Percentiles rank a stretch among this genome's conserved stretches.
phyloP scores from a whole-genome alignment of 768 basidiomycete species.

The Psilocybe tampanensis region DNA sequence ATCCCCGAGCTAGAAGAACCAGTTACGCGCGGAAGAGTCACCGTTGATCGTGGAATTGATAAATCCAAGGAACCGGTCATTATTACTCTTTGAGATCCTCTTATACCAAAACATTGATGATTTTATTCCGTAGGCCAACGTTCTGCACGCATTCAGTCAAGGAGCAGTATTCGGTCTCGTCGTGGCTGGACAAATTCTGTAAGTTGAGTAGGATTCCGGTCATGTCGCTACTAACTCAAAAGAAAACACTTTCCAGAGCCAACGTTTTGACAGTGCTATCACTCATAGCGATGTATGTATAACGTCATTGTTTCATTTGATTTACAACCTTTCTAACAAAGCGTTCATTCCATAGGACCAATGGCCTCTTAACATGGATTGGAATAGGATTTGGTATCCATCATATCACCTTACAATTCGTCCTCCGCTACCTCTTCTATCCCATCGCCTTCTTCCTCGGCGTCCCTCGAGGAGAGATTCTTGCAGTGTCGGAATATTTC shows the following conservation, averaged over 20 bases:
- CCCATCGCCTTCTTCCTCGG: slow-evolving; percentile 82
- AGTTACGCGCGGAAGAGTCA: slow-evolving; percentile 77
- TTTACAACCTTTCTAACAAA: too few species aligned
- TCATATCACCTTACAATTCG: slow-evolving; percentile 77
- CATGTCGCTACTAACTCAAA: neutral
- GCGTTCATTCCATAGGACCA: too few species aligned
- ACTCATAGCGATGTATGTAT: slow-evolving; percentile 63
- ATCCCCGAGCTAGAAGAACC: slow-evolving; percentile 83
- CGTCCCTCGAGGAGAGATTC: slow-evolving; percentile 77
- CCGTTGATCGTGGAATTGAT: slow-evolving; percentile 78
- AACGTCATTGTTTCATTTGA: neutral
- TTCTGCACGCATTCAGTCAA: slow-evolving; percentile 88
- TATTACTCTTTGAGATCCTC: slow-evolving; percentile 6
- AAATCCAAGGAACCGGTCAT: slow-evolving; percentile 53
- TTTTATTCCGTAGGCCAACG: slow-evolving; percentile 74
- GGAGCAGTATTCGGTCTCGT: slow-evolving; percentile 84
- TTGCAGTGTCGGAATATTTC: slow-evolving; percentile 77
- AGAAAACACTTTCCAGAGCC: slow-evolving; percentile 42
- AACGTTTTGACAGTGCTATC: slow-evolving; percentile 86
- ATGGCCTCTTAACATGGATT: slow-evolving; percentile 88
- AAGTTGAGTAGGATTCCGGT: slow-evolving; percentile 41
- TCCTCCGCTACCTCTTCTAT: slow-evolving; percentile 87
- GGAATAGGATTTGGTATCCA: slow-evolving; percentile 85
- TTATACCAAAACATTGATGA: neutral
- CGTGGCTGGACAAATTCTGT: slow-evolving; percentile 87